phyloP scores from a whole-genome alignment of 768 basidiomycete genomes.

The Suillus luteus region DNA sequence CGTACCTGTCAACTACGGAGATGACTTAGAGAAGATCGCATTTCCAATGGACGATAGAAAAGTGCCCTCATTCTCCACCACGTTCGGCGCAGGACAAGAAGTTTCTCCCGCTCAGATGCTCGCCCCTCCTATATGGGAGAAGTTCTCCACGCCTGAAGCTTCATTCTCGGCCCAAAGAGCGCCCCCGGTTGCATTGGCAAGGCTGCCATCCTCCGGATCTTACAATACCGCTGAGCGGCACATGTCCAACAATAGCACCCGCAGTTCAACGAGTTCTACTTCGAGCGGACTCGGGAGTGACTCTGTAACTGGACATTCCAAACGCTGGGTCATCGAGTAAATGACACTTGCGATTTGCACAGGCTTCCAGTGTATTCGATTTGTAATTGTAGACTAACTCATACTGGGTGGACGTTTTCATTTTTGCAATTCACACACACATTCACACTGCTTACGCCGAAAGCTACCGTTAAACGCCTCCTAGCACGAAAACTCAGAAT shows the following conservation, averaged over 20 bases:
- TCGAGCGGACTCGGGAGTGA: conserved; percentile 8
- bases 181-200: conserved; percentile 39
- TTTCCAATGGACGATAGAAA: conserved; percentile 57
- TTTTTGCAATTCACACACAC: background rate
- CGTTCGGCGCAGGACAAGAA: conserved; percentile 36
- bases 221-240: conserved; percentile 26
- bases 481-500: background rate
- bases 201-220: conserved; percentile 31
- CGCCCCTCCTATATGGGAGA: conserved; percentile 25
- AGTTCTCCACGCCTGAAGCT: conserved; percentile 24
- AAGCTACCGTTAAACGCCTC: background rate
- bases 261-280: conserved; percentile 15
- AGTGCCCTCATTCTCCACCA: conserved; percentile 55
- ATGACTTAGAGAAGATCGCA: conserved; percentile 57
- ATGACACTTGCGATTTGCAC: background rate
- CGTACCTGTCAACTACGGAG: conserved; percentile 26
- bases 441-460: background rate
- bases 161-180: background rate
- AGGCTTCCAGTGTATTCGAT: background rate
- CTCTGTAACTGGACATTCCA: conserved; percentile 15
- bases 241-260: conserved; percentile 8
- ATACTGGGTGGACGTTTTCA: background rate
- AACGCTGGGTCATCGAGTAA: conserved; percentile 35
- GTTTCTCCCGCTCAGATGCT: conserved; percentile 42
- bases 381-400: background rate